These are phyloP conservation scores for Diophrys sp. DNA, from an alignment of 73 alveolate species.

Conservation along the genomic window DNA sequence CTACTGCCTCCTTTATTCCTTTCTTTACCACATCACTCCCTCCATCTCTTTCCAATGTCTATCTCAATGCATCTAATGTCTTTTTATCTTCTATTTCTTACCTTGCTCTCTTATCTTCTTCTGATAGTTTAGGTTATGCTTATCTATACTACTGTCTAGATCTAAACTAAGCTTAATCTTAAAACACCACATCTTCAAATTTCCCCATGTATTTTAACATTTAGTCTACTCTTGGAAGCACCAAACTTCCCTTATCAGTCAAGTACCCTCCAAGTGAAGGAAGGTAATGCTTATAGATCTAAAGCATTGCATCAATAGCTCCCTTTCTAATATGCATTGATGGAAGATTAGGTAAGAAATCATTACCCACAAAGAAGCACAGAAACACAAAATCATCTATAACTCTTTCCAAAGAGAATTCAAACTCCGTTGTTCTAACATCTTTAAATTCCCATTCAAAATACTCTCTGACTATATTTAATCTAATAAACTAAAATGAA, in stretches of 20 bases:
- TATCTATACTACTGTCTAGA: constrained; percentile 36
- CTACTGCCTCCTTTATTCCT: constrained; percentile 31
- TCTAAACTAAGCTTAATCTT: constrained; percentile 21
- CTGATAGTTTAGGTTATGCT: constrained; percentile 26
- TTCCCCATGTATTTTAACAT: constrained; percentile 67
- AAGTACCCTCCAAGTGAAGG: constrained; percentile 80
- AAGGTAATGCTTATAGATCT: constrained; percentile 74
- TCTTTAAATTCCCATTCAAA: constrained; percentile 52
- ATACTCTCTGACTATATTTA: constrained; percentile 90
- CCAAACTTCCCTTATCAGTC: constrained; percentile 72
- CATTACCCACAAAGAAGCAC: constrained; percentile 99
- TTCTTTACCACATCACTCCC: constrained; percentile 33
- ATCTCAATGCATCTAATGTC: constrained; percentile 23
- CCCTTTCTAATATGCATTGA: constrained; percentile 98
- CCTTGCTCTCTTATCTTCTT: constrained; percentile 7
- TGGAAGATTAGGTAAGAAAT: constrained; percentile 99
- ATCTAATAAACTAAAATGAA: constrained; percentile 74
- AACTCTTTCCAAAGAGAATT: constrained; percentile 88
- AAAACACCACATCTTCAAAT: constrained; percentile 84
- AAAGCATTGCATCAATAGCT: constrained; percentile 95
- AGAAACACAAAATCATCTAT: constrained; percentile 98
- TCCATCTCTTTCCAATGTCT: no score
- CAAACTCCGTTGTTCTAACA: constrained; percentile 12
- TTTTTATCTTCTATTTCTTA: constrained; percentile 3
- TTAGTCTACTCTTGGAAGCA: constrained; percentile 63